Base-by-base conservation (phyloP, 2,329 filamentous ascomycete species). In the Colletotrichum sp. region DNA sequence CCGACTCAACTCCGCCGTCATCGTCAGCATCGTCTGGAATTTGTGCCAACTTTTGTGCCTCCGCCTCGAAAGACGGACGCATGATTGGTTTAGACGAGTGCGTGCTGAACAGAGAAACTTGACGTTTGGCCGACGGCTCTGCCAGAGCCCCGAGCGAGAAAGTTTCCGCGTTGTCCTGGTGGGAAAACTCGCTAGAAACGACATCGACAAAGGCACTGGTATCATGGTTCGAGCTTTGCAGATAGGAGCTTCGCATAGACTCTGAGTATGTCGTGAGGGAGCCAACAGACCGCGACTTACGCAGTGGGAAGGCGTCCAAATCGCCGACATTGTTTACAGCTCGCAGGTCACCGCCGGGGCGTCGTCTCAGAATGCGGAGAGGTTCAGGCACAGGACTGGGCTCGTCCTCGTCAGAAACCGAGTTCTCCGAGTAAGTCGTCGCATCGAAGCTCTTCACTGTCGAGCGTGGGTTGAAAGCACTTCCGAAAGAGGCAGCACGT, bases 1-100 rank as follows among this genome's bases (percentile, higher is more conserved):
- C 95, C n/a, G 96, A 96, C 82, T 99, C 97, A 30, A 99, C 93
- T 14, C 96, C 96, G 8, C 95, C 95, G 81, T 98, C 95, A 61
- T 94, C 93, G 76, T 93, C 90, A 18, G 87, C 83, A 48, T 98
- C 95, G 81, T 98, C 96, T 0, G 96, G 95, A 30, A 99, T 95
- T 71, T 95, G 93, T 3, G 96, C 95, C 70, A 99, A 91, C 79
- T 95, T 95, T 75, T 96, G 93, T 2, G 98, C 95, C 80, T 98
- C 96, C 4, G 91, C 93, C 83, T 99, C 95, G 79, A 99, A 98
- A 0, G 96, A 98, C 2, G 92, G 90, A 6, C 91, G 89, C 90
- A 93, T 92, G 3, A 88, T 85, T 1, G 91, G 91, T 78, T 92
- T 91, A 4, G 91, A 92, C 6, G 91, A 92, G 77, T 91, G 89